Percentiles rank a stretch among this genome's conserved stretches.
These are phyloP conservation scores for Aeminium ludgeri DNA, from an alignment of 495 filamentous ascomycete genomes.

Conservation along the genomic window DNA sequence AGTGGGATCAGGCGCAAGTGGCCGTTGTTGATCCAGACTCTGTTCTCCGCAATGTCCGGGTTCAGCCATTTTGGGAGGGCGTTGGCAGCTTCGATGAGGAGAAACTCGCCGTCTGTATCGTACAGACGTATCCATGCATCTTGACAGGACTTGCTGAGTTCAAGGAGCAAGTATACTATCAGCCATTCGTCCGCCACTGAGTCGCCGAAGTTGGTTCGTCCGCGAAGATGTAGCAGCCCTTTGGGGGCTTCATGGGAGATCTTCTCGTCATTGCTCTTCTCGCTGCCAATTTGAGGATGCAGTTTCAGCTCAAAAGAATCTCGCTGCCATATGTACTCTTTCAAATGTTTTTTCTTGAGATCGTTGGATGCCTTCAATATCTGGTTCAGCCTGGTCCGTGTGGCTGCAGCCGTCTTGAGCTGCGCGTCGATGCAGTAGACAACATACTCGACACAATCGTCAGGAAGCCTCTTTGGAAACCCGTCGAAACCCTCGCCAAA, in stretches of 20 bases:
- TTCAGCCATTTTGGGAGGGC: slow-evolving; percentile 78
- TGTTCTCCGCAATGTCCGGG: slow-evolving; percentile 73
- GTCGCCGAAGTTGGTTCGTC: slow-evolving; percentile 55
- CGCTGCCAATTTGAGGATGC: background rate
- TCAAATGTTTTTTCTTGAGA: slow-evolving; percentile 44
- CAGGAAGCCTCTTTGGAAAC: slow-evolving; percentile 60
- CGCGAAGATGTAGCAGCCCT: slow-evolving; percentile 6
- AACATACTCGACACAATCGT: slow-evolving; percentile 78
- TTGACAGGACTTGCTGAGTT: slow-evolving; percentile 54
- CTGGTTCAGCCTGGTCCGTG: slow-evolving; percentile 44
- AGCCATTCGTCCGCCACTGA: slow-evolving; percentile 96
- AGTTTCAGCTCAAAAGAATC: slow-evolving; percentile 52
- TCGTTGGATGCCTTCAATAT: slow-evolving; percentile 50
- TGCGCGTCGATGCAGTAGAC: slow-evolving; percentile 50
- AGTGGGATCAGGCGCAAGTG: slow-evolving; percentile 58
- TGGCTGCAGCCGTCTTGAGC: slow-evolving; percentile 31
- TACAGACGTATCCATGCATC: slow-evolving; percentile 66
- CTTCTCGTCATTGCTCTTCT: background rate
- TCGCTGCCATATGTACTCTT: slow-evolving; percentile 91
- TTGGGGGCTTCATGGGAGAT: background rate
- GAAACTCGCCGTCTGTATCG: slow-evolving; percentile 87
- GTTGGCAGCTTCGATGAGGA: slow-evolving; percentile 85
- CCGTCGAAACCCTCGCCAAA: slow-evolving; percentile 37
- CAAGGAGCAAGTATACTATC: slow-evolving; percentile 76
- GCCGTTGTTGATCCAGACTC: slow-evolving; percentile 48